phyloP scores from a whole-genome alignment of 192 early-diverging fungal genomes.

The Paraglomus brasilianum region DNA sequence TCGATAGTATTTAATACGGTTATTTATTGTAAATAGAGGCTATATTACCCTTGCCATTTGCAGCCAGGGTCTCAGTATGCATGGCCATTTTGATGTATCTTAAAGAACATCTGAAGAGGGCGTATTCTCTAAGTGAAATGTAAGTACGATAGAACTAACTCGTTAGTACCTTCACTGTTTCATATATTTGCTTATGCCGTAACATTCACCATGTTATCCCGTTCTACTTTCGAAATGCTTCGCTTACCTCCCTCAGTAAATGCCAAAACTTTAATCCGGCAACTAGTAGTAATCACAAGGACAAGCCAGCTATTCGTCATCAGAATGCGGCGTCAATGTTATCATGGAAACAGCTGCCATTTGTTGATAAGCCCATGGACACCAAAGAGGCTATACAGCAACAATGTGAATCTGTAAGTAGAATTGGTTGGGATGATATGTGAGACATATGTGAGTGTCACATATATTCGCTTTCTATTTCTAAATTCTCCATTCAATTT shows the following conservation, averaged over 20 bases:
- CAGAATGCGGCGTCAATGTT: conserved; percentile 33
- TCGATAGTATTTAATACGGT: too few relatives aligned
- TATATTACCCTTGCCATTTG: conserved; percentile 26
- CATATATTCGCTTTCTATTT: too few relatives aligned
- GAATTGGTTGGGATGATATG: background rate
- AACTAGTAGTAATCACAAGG: conserved; percentile 47
- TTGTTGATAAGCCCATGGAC: conserved; percentile 31
- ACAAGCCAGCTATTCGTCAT: conserved; percentile 56
- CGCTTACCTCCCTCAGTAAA: conserved; percentile 11
- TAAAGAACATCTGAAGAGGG: conserved; percentile 60
- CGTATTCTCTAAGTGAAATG: conserved; percentile 55
- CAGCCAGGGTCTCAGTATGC: conserved; percentile 57
- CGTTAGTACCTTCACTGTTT: too few relatives aligned
- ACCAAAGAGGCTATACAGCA: conserved; percentile 28
- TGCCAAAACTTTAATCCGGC: conserved; percentile 51
- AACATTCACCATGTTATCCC: background rate
- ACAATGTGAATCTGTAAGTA: conserved; percentile 36
- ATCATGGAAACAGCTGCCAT: conserved; percentile 44
- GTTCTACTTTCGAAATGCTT: background rate
- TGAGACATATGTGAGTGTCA: background rate
- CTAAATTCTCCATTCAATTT: background rate
- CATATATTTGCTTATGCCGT: too few relatives aligned
- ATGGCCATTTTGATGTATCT: conserved; percentile 60
- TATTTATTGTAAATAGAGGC: background rate
- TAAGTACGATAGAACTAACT: conserved; percentile 11